These are phyloP conservation scores for Metschnikowia santaceciliae DNA, from an alignment of 805 yeast species.

Conservation along the genomic window DNA sequence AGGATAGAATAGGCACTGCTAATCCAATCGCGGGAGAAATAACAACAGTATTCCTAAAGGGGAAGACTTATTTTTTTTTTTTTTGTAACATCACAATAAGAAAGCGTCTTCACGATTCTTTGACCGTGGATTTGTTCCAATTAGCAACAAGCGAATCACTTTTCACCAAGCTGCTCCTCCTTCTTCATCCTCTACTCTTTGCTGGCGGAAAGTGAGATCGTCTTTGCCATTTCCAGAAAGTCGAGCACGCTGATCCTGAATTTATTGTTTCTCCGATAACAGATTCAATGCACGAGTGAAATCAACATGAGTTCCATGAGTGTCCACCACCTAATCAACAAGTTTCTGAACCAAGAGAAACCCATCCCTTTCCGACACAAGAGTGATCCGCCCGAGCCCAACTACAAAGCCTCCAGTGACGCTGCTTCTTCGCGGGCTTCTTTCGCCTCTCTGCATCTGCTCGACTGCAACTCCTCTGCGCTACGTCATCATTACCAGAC, in stretches of 20 bases:
- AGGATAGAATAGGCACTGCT: background rate
- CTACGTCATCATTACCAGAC: slow-evolving; percentile 1
- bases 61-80: slow-evolving; percentile 2
- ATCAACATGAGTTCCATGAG: slow-evolving; percentile 28
- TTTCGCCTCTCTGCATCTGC: slow-evolving; percentile 4
- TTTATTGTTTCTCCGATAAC: background rate
- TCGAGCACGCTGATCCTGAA: background rate
- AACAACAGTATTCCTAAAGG: slow-evolving; percentile 2
- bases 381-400: background rate
- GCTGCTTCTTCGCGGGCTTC: background rate
- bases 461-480: background rate
- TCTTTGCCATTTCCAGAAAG: background rate
- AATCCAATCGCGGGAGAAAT: slow-evolving; percentile 6
- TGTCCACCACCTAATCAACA: slow-evolving; percentile 40
- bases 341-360: slow-evolving; percentile 14
- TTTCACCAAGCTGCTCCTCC: background rate
- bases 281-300: slow-evolving; percentile 1
- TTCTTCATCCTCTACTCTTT: background rate
- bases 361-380: background rate
- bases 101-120: slow-evolving; percentile 1
- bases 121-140: background rate
- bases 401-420: background rate
- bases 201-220: background rate
- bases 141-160: background rate
- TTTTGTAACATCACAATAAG: background rate